A percentile compares a stretch with the other conserved stretches of the same genome.
Evolutionary conservation across 1,284 basidiomycete genomes (phyloP).

Genomic region (Clitocybe nebularis): DNA sequence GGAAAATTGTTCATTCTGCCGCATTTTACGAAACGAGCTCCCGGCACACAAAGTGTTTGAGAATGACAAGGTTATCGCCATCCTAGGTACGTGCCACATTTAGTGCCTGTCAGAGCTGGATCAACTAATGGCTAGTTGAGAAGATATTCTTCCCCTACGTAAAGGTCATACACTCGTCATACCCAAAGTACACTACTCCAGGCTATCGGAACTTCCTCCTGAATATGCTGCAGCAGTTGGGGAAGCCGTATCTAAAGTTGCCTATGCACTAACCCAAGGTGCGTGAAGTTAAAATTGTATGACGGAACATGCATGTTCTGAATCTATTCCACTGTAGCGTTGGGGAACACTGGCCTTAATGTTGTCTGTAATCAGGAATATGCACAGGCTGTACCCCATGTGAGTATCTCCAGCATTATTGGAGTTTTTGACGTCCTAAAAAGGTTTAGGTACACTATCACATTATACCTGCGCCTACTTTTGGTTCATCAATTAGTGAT

Average conservation of each 20-base stretch:
- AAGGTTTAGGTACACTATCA: constrained; percentile 77
- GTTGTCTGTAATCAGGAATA: constrained; percentile 81
- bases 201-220: constrained; percentile 62
- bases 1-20: constrained; percentile 57
- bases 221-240: constrained; percentile 59
- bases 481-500: constrained; percentile 21
- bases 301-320: not conserved
- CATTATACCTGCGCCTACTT: constrained; percentile 67
- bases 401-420: no score
- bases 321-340: constrained; percentile 32
- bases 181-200: constrained; percentile 58
- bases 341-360: constrained; percentile 65
- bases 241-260: constrained; percentile 54
- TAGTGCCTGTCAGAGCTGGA: not conserved
- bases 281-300: constrained; percentile 6
- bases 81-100: constrained; percentile 52
- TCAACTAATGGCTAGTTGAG: constrained; percentile 1
- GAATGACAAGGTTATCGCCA: constrained; percentile 61
- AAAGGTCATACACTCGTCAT: constrained; percentile 67
- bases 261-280: constrained; percentile 62
- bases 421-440: no score
- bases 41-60: constrained; percentile 56
- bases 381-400: constrained; percentile 77
- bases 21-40: constrained; percentile 48
- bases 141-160: constrained; percentile 70